A percentile compares a stretch with the other conserved stretches of the same genome.
These are phyloP conservation scores for Beauveria sp. DNA, from an alignment of 2,329 filamentous ascomycete genomes.

Conservation along the genomic window DNA sequence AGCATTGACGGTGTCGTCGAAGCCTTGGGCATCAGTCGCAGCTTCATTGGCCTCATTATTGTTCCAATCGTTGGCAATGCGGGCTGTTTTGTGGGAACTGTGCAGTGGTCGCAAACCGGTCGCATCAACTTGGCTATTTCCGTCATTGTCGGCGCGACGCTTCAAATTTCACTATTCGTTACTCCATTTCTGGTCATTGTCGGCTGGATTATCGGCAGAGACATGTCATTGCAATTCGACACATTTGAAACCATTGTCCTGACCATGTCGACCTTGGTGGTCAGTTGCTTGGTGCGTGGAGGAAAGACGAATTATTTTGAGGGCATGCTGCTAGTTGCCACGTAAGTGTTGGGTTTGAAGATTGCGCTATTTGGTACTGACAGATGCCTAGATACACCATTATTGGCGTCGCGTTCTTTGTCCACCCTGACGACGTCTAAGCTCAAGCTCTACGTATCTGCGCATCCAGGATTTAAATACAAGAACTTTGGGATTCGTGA, in stretches of 20 bases:
- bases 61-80: constrained; percentile 15
- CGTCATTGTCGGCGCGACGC: constrained; percentile 16
- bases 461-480: too few species aligned
- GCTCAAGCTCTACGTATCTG: neutral
- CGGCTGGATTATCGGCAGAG: constrained; percentile 8
- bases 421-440: constrained; percentile 7
- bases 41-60: constrained; percentile 16
- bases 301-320: constrained; percentile 16
- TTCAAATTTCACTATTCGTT: constrained; percentile 16
- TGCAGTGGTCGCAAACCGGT: constrained; percentile 15
- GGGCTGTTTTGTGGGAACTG: constrained; percentile 14
- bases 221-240: constrained; percentile 16
- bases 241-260: constrained; percentile 15
- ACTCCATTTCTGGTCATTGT: constrained; percentile 15
- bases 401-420: constrained; percentile 9
- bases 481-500: neutral
- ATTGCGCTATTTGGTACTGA: neutral
- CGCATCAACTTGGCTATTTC: constrained; percentile 15
- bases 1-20: constrained; percentile 16
- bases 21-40: constrained; percentile 13
- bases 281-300: constrained; percentile 15
- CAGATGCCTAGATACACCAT: constrained; percentile 1
- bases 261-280: constrained; percentile 15
- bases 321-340: constrained; percentile 13
- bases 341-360: constrained; percentile 2